Evolutionary conservation across 495 filamentous ascomycete genomes (phyloP), one percentile per base, ranked within the genome.

Genomic region (Tuber brumale): DNA sequence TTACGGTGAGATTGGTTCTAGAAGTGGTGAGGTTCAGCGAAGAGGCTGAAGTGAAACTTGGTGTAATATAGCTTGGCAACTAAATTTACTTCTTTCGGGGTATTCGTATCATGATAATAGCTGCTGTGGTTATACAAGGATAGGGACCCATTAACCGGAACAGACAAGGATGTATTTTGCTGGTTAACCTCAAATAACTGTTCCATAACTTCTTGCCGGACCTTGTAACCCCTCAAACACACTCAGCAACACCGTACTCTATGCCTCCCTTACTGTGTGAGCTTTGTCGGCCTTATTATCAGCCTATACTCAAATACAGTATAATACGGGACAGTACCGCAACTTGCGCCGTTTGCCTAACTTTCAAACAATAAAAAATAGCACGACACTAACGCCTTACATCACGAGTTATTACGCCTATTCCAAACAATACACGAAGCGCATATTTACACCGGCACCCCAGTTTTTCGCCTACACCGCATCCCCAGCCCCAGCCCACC

Each of bases 401-500:
- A 39, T 39, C 5, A 39, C 37, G 37, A 39, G 37, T 39, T 37
- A 42, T 71, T 31, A 74, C 19, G 27, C 37, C 44, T 31, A n/a
- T 37, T 69, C 69, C 72, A 41, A 51, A 70, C n/a, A 37, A 70
- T 70, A 69, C 6, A 35, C 23, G 70, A 45, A n/a, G 70, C 39
- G 21, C 7, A 39, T 70, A 39, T 61, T 41, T 41, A 44, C 69
- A 75, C 23, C 35, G 4, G n/a, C 27, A 41, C 46, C 72, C 76
- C 41, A 71, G 44, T 35, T 45, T 71, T 48, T 57, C 42, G 37
- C 69, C 3, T 43, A 70, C 12, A 43, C 44, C 70, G 37, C 57
- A 57, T 46, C 71, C 45, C 35, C 76, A 18, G 41, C 35, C 14
- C 71, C 57, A 19, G 37, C 18, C 44, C 42, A 42, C 48, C 74